Evolutionary conservation across 2,329 filamentous ascomycete genomes (phyloP).

Genomic region (Fusarium anguioides): DNA sequence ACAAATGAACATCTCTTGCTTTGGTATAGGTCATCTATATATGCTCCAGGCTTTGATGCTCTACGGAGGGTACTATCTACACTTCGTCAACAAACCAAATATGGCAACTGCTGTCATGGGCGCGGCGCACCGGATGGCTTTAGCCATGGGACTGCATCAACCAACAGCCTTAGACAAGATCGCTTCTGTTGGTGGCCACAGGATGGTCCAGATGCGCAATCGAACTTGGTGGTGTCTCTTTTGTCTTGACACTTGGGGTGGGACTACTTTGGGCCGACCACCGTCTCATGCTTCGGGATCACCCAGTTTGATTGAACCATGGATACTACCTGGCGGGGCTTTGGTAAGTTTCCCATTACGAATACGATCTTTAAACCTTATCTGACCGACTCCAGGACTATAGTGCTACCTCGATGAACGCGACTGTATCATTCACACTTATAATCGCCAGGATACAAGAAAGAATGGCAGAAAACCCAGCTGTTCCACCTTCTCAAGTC

Average conservation of each 20-base stretch:
- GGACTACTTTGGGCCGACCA: constrained; percentile 75
- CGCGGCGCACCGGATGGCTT: constrained; percentile 77
- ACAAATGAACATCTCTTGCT: constrained; percentile 73
- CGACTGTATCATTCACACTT: constrained; percentile 81
- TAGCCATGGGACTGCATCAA: constrained; percentile 75
- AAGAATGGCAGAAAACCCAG: constrained; percentile 74
- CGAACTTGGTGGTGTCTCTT: constrained; percentile 82
- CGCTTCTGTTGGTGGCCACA: not conserved
- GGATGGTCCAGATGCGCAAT: not conserved
- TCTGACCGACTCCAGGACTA: not conserved
- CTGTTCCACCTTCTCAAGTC: constrained; percentile 71
- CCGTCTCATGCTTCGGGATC: not conserved
- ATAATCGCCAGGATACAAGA: constrained; percentile 84
- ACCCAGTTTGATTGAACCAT: constrained; percentile 53
- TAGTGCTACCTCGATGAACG: constrained; percentile 70
- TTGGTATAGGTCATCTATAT: constrained; percentile 69
- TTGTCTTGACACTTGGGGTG: constrained; percentile 79
- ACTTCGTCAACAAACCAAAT: constrained; percentile 80
- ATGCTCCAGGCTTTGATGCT: constrained; percentile 76
- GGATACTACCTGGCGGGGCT: not conserved
- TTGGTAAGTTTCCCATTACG: not conserved
- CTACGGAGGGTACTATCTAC: constrained; percentile 80
- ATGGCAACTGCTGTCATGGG: constrained; percentile 80
- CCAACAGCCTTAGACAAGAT: constrained; percentile 54
- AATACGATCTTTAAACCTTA: not conserved